Evolutionary conservation across 495 filamentous ascomycete genomes (phyloP), one percentile per base, ranked within the genome.

Genomic region (Mytilinidion resinicola): DNA sequence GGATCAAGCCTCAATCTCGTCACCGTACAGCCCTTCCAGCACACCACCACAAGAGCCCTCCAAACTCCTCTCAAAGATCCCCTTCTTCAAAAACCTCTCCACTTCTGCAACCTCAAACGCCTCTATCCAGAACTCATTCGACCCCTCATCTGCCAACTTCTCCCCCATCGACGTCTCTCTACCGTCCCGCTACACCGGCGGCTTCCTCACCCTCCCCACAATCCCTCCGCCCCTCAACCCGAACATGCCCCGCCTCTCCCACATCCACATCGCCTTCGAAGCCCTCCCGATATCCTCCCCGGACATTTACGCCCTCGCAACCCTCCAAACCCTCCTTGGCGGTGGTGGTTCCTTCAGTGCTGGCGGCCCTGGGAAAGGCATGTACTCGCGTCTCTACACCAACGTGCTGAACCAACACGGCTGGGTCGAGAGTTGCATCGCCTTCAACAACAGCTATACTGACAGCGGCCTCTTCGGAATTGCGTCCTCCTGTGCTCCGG

Each of bases 321-420:
- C 91, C n/a, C 78, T 99, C 0, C 95, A 96, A 70, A 96, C 90
- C 3, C 86, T 99, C 35, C 87, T 99, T 21, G 93, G 93, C 43
- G 93, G 93, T 7, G 93, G 93, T 53, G 95, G 95, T 14, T 96
- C 90, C 55, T 99, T 99, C 76, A 91, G 86, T n/a, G 93, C 93
- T 41, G 93, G 93, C 62, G 93, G 93, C 2, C 93, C 93, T 17
- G 93, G 93, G 48, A 99, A 99, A 76, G 93, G 93, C 59, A 97
- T 98, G 93, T 97, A 96, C 76, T 92, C 88, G 15, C 87, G 95
- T 6, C 82, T 97, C 33, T 98, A 96, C 77, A 97, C 90, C 57
- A 95, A 96, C 72, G 91, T 96, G 9, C 83, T 98, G 48, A 98
- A 98, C 77, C 93, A 96, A 72, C 82, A 96, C 75, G 89, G 86